A percentile compares a stretch with the other conserved stretches of the same genome.
These are phyloP conservation scores for Drechslera avenae DNA, from an alignment of 2,329 filamentous ascomycete genomes.

Conservation along the genomic window DNA sequence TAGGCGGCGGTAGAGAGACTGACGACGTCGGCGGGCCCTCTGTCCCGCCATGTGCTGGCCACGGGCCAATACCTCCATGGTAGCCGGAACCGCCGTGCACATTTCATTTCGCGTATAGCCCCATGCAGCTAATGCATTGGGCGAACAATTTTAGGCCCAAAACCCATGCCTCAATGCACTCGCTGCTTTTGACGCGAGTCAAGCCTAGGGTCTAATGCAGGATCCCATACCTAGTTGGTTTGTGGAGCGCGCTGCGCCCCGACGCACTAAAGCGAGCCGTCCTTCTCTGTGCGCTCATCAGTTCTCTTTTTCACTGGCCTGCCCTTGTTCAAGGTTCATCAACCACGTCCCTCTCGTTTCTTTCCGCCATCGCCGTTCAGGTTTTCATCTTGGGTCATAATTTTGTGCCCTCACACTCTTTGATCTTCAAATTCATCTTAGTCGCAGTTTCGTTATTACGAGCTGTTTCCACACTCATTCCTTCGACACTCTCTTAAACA, in stretches of 20 bases:
- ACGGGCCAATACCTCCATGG: slow-evolving; percentile 24
- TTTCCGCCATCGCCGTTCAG: slow-evolving; percentile 41
- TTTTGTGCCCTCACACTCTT: slow-evolving; percentile 21
- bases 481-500: slow-evolving; percentile 35
- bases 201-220: slow-evolving; percentile 15
- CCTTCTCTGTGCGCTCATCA: slow-evolving; percentile 49
- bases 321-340: slow-evolving; percentile 50
- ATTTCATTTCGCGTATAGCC: slow-evolving; percentile 45
- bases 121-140: slow-evolving; percentile 42
- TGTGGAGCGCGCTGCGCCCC: slow-evolving; percentile 48
- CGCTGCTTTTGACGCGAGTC: slow-evolving; percentile 44
- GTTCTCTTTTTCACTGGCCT: slow-evolving; percentile 50
- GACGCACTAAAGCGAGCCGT: slow-evolving; percentile 47
- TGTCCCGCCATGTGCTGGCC: slow-evolving; percentile 27
- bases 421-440: slow-evolving; percentile 34
- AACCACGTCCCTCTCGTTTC: slow-evolving; percentile 49
- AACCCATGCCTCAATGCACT: slow-evolving; percentile 43
- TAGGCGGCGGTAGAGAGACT: slow-evolving; percentile 22
- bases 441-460: slow-evolving; percentile 49
- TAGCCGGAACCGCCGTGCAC: slow-evolving; percentile 35
- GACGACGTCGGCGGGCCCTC: slow-evolving; percentile 16
- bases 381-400: slow-evolving; percentile 46
- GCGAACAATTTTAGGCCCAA: slow-evolving; percentile 41
- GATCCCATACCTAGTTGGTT: slow-evolving; percentile 37
- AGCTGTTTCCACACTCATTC: slow-evolving; percentile 50